Evolutionary conservation across 1,139 yeast genomes (phyloP).

Genomic region (Taiozyma sp.): DNA sequence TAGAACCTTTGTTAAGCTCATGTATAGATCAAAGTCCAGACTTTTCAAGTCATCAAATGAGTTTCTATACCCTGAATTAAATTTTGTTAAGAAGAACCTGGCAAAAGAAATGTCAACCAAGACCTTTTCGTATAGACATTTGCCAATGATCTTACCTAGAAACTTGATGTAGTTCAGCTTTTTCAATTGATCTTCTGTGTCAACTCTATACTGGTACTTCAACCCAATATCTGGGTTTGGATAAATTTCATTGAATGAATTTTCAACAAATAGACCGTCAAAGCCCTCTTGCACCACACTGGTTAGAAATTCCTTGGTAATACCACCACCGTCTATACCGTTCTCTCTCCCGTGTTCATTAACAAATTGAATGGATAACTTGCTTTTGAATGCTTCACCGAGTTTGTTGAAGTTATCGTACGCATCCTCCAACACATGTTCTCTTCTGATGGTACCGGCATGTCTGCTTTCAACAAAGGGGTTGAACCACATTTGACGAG

Average conservation of each 20-base stretch:
- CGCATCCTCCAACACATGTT: conserved; percentile 68
- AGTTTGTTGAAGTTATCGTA: conserved; percentile 45
- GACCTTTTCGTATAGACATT: conserved; percentile 82
- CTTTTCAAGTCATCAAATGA: conserved; percentile 76
- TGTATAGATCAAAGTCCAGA: conserved; percentile 64
- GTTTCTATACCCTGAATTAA: conserved; percentile 41
- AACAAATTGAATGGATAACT: conserved; percentile 57
- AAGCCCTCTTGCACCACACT: conserved; percentile 70
- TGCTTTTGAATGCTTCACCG: conserved; percentile 50
- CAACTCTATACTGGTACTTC: conserved; percentile 24
- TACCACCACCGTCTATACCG: conserved; percentile 97
- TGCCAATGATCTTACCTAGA: conserved; percentile 80
- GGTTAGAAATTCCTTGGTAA: conserved; percentile 86
- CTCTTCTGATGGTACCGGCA: conserved; percentile 61
- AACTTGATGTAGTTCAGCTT: conserved; percentile 47
- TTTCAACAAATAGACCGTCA: conserved; percentile 45
- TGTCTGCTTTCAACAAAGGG: conserved; percentile 23
- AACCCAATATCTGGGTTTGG: conserved; percentile 63
- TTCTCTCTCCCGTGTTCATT: conserved; percentile 65
- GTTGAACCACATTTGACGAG: conserved; percentile 6
- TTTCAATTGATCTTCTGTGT: conserved; percentile 23
- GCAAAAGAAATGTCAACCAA: conserved; percentile 83
- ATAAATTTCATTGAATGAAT: conserved; percentile 55
- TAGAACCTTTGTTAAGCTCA: conserved; percentile 57
- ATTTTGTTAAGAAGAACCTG: conserved; percentile 75